Evolutionary conservation across 352 stramenopile species (phyloP).

Genomic region (Globisporangium iwayamae): DNA sequence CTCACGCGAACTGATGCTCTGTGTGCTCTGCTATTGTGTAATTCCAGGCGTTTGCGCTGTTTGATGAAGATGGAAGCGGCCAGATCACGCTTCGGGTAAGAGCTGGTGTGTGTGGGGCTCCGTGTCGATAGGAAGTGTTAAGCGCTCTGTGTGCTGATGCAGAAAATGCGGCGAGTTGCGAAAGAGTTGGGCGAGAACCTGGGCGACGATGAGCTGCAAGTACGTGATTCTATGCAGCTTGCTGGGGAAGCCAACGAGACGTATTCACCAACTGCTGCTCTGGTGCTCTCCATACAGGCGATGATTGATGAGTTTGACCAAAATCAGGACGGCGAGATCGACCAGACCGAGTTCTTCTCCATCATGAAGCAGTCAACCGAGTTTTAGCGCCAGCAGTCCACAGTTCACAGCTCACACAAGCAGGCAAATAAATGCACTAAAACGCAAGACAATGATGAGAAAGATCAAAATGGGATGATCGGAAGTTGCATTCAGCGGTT

Average conservation of each 20-base stretch:
- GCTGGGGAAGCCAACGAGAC: not conserved
- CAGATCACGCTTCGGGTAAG: constrained; percentile 81
- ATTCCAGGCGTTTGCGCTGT: constrained; percentile 88
- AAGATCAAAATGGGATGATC: constrained; percentile 37
- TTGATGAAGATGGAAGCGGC: constrained; percentile 90
- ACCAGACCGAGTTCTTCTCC: constrained; percentile 86
- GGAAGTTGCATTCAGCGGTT: constrained; percentile 13
- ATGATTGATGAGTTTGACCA: constrained; percentile 96
- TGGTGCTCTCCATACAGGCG: constrained; percentile 34
- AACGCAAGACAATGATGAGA: constrained; percentile 1
- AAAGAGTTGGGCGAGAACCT: constrained; percentile 93
- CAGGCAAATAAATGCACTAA: constrained; percentile 19
- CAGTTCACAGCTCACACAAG: not conserved
- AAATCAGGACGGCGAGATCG: constrained; percentile 92
- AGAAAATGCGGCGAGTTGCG: constrained; percentile 92
- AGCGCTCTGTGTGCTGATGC: constrained; percentile 1
- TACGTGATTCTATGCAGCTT: constrained; percentile 9
- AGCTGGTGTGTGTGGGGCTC: constrained; percentile 2
- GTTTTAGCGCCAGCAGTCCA: constrained; percentile 26
- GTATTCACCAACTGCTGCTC: not conserved
- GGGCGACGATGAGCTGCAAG: constrained; percentile 87
- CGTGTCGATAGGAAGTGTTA: not conserved
- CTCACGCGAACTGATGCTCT: not conserved
- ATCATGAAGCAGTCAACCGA: constrained; percentile 87
- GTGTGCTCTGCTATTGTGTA: not conserved